phyloP scores from a whole-genome alignment of 2,329 filamentous ascomycete genomes.

The Apiospora rasikravindrae region DNA sequence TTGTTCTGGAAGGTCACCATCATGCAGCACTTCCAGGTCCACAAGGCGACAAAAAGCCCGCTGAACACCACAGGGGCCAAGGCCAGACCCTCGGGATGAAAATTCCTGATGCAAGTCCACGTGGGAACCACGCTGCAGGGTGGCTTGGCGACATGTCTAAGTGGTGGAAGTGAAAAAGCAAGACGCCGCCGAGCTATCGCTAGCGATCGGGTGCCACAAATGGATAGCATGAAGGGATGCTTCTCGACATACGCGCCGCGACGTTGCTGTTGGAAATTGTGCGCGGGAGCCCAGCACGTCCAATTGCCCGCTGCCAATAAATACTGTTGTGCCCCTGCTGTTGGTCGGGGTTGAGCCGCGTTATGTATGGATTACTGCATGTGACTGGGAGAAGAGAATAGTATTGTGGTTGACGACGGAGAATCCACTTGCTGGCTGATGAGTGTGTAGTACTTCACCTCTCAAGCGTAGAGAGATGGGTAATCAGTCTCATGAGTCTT shows the following conservation, averaged over 20 bases:
- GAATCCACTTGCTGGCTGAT: neutral
- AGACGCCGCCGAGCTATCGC: conserved; percentile 6
- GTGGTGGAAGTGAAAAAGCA: conserved; percentile 8
- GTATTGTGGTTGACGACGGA: no score
- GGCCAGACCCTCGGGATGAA: conserved; percentile 51
- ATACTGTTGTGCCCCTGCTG: neutral
- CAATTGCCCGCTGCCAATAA: neutral
- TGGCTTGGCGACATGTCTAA: conserved; percentile 25
- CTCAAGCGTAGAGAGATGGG: neutral
- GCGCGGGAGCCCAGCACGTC: neutral
- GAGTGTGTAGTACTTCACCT: neutral
- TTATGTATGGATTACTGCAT: no score
- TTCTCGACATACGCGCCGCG: neutral
- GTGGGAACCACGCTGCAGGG: conserved; percentile 26
- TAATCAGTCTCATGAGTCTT: neutral
- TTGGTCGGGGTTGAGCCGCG: neutral
- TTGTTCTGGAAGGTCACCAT: conserved; percentile 80
- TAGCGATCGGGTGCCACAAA: conserved; percentile 1
- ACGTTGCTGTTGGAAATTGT: neutral
- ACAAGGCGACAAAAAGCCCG: conserved; percentile 69
- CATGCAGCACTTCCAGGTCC: conserved; percentile 72
- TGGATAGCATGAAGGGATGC: neutral
- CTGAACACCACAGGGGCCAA: conserved; percentile 70
- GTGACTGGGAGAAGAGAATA: neutral
- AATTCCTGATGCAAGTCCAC: conserved; percentile 31